phyloP scores from a whole-genome alignment of 495 filamentous ascomycete genomes.

The Cladorrhinum samala region DNA sequence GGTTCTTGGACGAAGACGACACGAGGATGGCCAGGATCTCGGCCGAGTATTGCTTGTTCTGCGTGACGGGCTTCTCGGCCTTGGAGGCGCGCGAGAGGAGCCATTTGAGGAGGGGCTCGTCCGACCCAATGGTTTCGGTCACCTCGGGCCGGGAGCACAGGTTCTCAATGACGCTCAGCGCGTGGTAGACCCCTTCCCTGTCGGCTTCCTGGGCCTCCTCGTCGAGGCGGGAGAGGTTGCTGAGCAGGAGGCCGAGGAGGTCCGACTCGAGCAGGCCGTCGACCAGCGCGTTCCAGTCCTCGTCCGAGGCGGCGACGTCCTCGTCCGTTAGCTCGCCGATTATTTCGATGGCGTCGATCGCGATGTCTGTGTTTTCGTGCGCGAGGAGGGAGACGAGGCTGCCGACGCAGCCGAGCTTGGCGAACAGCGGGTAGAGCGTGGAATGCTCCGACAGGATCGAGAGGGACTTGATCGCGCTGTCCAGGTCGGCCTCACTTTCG shows the following conservation, averaged over 20 bases:
- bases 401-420: conserved; percentile 66
- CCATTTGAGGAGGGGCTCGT: conserved; percentile 65
- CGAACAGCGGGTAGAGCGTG: conserved; percentile 78
- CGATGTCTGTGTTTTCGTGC: conserved; percentile 97
- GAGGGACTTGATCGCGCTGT: conserved; percentile 80
- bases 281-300: conserved; percentile 77
- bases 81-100: conserved; percentile 54
- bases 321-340: conserved; percentile 91
- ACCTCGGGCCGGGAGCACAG: conserved; percentile 63
- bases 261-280: conserved; percentile 79
- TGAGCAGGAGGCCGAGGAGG: conserved; percentile 72
- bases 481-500: conserved; percentile 75
- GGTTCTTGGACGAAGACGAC: conserved; percentile 57
- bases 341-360: conserved; percentile 85
- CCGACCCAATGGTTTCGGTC: conserved; percentile 59
- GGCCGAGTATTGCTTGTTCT: conserved; percentile 95
- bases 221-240: conserved; percentile 77
- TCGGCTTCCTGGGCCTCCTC: conserved; percentile 76
- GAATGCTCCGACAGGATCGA: conserved; percentile 85
- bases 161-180: conserved; percentile 78
- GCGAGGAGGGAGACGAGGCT: conserved; percentile 76
- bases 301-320: conserved; percentile 77
- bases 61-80: conserved; percentile 42
- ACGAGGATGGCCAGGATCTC: conserved; percentile 82
- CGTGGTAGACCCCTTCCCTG: conserved; percentile 77